phyloP scores from a whole-genome alignment of 148 eudicot species.

The Silene latifolia region DNA sequence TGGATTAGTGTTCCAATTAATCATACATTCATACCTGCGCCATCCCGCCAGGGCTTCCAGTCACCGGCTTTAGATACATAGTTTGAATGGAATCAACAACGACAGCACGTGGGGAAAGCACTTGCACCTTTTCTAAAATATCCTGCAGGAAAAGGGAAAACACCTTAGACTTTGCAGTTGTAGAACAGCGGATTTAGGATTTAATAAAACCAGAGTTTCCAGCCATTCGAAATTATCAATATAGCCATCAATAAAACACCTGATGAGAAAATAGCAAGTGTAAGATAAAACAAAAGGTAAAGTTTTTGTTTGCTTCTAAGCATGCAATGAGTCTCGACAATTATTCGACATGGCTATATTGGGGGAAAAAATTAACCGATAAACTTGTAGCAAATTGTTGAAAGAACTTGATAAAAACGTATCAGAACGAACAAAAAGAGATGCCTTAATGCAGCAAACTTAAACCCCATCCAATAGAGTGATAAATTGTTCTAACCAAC shows the following conservation, averaged over 20 bases:
- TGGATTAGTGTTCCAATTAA: not conserved
- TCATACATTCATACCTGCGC: conserved; percentile 76
- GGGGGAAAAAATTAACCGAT: not conserved
- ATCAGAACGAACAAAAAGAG: not conserved
- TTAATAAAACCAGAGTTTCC: not conserved
- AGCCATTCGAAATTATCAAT: not conserved
- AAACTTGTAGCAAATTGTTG: not conserved
- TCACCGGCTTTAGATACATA: conserved; percentile 66
- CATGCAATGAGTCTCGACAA: not conserved
- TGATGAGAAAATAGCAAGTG: not conserved
- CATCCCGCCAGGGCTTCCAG: conserved; percentile 85
- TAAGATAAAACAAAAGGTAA: not conserved
- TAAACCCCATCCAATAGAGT: not conserved
- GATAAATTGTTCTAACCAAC: not conserved
- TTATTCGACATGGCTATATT: not conserved
- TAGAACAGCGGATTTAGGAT: not conserved
- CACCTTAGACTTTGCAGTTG: conserved; percentile 4
- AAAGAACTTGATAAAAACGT: not conserved
- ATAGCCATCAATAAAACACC: not conserved
- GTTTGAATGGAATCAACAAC: conserved; percentile 93
- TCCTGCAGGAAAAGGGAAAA: conserved; percentile 45
- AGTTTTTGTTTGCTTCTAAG: not conserved
- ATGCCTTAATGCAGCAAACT: not conserved
- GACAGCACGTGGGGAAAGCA: conserved; percentile 68
- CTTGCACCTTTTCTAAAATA: conserved; percentile 59